Evolutionary conservation across 163 green algal species (phyloP).

Genomic region (Chlorella variabilis): DNA sequence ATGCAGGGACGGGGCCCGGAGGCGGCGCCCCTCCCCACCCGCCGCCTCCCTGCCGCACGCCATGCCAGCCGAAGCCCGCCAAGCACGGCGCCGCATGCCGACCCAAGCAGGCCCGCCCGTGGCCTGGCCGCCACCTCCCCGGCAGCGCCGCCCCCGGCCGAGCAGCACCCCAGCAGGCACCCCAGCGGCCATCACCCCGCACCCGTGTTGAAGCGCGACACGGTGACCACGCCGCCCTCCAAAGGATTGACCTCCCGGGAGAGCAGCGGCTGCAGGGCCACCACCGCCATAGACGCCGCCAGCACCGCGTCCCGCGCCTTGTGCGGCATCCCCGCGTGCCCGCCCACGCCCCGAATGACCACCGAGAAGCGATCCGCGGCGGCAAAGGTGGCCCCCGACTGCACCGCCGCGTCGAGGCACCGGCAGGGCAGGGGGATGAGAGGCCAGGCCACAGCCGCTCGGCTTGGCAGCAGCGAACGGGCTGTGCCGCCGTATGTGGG

Average conservation of each 20-base stretch:
- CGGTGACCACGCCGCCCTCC: conserved; percentile 77
- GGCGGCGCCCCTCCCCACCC: conserved; percentile 43
- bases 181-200: no score
- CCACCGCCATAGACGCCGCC: conserved; percentile 75
- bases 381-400: conserved; percentile 63
- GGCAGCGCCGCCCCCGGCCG: no score
- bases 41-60: no score
- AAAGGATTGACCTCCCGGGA: conserved; percentile 80
- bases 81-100: no score
- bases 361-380: conserved; percentile 65
- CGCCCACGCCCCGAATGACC: conserved; percentile 69
- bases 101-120: no score
- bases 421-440: no score
- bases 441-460: not conserved
- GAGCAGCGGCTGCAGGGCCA: conserved; percentile 83
- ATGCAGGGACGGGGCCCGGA: no score
- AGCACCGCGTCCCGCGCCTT: conserved; percentile 87
- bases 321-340: conserved; percentile 92
- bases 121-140: no score
- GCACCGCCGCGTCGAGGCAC: no score
- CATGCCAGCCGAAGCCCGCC: no score
- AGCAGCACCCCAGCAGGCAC: no score
- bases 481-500: not conserved
- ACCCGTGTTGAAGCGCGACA: conserved; percentile 58
- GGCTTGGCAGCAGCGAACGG: not conserved